Base-by-base conservation (phyloP, 768 basidiomycete species). In the Leccinum fibrillosum region DNA sequence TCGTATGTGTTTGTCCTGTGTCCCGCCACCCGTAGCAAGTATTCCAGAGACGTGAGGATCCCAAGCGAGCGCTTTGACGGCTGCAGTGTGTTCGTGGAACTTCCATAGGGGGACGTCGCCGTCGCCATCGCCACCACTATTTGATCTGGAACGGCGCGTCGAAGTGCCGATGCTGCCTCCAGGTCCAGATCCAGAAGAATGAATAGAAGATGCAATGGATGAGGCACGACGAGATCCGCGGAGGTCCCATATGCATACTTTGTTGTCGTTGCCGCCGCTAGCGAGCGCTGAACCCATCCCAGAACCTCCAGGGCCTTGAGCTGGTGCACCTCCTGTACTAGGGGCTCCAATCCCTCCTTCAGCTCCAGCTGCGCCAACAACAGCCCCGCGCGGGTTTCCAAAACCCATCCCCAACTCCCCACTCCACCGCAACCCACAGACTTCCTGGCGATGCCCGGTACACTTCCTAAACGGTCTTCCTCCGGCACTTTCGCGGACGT, bases 61-160 rank as follows among this genome's bases (percentile, higher is more conserved):
- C 96, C 97, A 99, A 6, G 96, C 94, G 28, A 99, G 86, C 5
- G 96, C 96, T 68, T 98, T 98, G 55, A 99, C 96, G 3, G 96
- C 96, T 2, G 97, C 96, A 3, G 89, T 89, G 70, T 99, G 96
- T 61, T 99, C 94, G 58, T 94, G 92, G 71, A 98, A 99, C 70
- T 92, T 92, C 85, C 88, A 97, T 9, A 98, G 73, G 2, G 95
- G 97, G 25, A 78, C 72, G 58, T 88, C 86, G 0, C 78, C 79
- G 5, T 74, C 69, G 2, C 62, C 59, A 3, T 71, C 71, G 7
- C 74, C 64, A 12, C 66, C 47, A 23, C 69, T 66, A 54, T 66
- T 69, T 26, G 67, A 70, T 30, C 69, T 69, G 26, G 66, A 60
- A 17, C 64, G 60, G 30, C 58, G 66, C 10, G 49, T 55, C 7